Conservation (phyloP, 2,329 filamentous ascomycete species). For the Claviceps pusilla region DNA sequence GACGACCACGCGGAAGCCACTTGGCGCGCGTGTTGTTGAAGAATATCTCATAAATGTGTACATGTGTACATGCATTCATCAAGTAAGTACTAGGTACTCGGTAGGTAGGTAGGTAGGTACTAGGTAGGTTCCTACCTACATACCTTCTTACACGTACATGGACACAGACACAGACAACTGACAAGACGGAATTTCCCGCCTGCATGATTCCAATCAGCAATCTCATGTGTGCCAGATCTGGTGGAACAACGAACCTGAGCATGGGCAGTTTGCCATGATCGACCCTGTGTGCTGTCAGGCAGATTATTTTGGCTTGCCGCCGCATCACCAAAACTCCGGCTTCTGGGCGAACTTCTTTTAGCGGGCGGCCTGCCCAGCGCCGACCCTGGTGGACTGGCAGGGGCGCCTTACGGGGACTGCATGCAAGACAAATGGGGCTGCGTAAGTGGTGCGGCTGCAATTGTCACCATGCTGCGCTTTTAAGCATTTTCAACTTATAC, state of each 20-base stretch:
- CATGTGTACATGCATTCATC: neutral
- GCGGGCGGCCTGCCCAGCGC: neutral
- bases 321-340: neutral
- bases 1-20: neutral
- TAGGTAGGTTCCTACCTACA: too few species aligned
- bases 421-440: neutral
- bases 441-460: neutral
- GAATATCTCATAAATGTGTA: neutral
- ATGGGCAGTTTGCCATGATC: neutral
- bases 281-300: neutral
- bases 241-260: constrained; percentile 2
- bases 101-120: neutral
- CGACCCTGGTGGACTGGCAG: neutral
- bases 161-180: neutral
- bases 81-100: neutral
- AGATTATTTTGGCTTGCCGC: neutral
- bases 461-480: neutral
- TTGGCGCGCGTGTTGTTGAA: neutral
- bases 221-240: constrained; percentile 4
- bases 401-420: neutral
- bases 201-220: constrained; percentile 2
- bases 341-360: neutral
- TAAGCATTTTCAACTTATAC: neutral
- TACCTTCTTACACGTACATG: neutral
- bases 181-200: constrained; percentile 1